Evolutionary conservation across 495 filamentous ascomycete species (phyloP).

Genomic region (Xylaria scruposa): DNA sequence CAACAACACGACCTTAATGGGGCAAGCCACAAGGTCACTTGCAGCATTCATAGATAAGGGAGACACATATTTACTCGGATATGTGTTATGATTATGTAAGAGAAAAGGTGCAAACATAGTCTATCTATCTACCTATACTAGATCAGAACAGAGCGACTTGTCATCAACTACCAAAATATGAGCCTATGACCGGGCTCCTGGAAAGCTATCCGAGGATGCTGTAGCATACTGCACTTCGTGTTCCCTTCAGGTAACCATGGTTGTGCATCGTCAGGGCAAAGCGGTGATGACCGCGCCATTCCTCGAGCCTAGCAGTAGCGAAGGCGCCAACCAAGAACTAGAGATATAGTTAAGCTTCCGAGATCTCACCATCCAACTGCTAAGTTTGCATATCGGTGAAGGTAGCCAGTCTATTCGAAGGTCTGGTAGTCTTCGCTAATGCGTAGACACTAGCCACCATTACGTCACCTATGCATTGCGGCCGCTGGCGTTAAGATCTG

Average conservation of each 20-base stretch:
- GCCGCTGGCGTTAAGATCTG: constrained; percentile 13
- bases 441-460: constrained; percentile 4
- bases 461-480: constrained; percentile 25
- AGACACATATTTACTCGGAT: constrained; percentile 6
- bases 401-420: constrained; percentile 9
- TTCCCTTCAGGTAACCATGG: constrained; percentile 15
- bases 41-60: not conserved
- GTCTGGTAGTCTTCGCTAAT: constrained; percentile 24
- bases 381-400: constrained; percentile 16
- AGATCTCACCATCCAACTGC: constrained; percentile 21
- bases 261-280: constrained; percentile 9
- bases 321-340: constrained; percentile 14
- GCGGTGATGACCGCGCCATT: constrained; percentile 1
- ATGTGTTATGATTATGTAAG: constrained; percentile 9
- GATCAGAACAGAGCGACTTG: not conserved
- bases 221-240: constrained; percentile 9
- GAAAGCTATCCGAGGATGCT: constrained; percentile 25
- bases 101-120: not conserved
- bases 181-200: constrained; percentile 10
- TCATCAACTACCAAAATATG: not conserved
- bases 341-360: constrained; percentile 26
- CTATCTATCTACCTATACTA: not conserved
- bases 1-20: not conserved
- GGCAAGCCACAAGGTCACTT: constrained; percentile 11
- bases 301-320: not conserved